Percentiles rank a stretch among this genome's conserved stretches.
These are phyloP conservation scores for Vanilla planifolia DNA, from an alignment of 106 monocot species.

Conservation along the genomic window DNA sequence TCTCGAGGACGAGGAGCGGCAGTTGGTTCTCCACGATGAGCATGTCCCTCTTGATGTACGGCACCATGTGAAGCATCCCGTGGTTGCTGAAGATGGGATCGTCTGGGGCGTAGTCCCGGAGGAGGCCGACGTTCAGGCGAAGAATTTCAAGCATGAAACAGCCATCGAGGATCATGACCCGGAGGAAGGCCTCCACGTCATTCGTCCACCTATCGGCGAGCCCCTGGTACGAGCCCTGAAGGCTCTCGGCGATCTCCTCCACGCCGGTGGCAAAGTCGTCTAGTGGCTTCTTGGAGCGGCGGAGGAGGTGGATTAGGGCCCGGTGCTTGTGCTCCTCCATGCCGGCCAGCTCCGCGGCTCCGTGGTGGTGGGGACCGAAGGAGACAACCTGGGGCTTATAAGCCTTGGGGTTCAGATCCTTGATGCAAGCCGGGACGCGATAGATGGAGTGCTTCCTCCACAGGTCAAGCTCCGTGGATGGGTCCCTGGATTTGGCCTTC, in stretches of 20 bases:
- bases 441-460: constrained; percentile 55
- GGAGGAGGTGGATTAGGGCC: constrained; percentile 59
- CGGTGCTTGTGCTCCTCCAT: constrained; percentile 82
- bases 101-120: constrained; percentile 42
- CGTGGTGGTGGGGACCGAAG: constrained; percentile 72
- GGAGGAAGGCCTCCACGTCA: constrained; percentile 26
- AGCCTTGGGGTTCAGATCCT: constrained; percentile 48
- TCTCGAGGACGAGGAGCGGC: constrained; percentile 59
- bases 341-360: constrained; percentile 14
- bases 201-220: constrained; percentile 32
- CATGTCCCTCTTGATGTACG: constrained; percentile 85
- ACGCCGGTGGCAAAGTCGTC: constrained; percentile 29
- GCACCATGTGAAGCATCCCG: constrained; percentile 51
- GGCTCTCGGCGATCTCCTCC: constrained; percentile 19
- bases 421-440: constrained; percentile 51
- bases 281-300: constrained; percentile 26
- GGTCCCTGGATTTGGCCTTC: constrained; percentile 8
- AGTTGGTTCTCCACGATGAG: constrained; percentile 90
- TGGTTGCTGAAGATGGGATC: constrained; percentile 93
- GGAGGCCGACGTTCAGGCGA: constrained; percentile 4
- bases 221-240: constrained; percentile 39
- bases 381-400: constrained; percentile 62
- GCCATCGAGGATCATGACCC: constrained; percentile 54
- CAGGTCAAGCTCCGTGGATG: constrained; percentile 14
- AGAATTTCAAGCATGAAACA: constrained; percentile 72